These are phyloP conservation scores for Metschnikowia borealis DNA, from an alignment of 805 yeast genomes.

Conservation along the genomic window DNA sequence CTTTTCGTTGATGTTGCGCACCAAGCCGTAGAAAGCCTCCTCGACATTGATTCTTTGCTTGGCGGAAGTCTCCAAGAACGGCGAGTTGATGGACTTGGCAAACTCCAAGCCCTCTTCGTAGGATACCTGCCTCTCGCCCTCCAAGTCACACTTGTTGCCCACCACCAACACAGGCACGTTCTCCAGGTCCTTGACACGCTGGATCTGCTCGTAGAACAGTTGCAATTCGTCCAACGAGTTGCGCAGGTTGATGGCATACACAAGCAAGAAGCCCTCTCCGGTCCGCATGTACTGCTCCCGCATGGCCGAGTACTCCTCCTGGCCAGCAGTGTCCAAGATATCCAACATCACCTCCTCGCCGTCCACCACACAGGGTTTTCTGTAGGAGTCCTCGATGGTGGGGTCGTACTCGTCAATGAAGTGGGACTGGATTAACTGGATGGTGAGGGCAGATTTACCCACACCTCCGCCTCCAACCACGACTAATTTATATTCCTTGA, in stretches of 20 bases:
- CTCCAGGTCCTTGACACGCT: constrained; percentile 70
- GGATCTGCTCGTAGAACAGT: constrained; percentile 73
- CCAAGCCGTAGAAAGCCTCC: constrained; percentile 70
- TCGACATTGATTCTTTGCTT: constrained; percentile 88
- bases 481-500: constrained; percentile 83
- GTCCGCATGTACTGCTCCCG: constrained; percentile 91
- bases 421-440: constrained; percentile 89
- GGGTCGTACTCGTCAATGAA: constrained; percentile 98
- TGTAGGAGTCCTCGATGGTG: constrained; percentile 88
- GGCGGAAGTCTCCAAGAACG: constrained; percentile 90
- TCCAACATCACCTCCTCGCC: constrained; percentile 61
- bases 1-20: constrained; percentile 46
- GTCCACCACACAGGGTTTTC: constrained; percentile 85
- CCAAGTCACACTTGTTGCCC: constrained; percentile 76
- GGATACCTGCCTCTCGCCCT: constrained; percentile 69
- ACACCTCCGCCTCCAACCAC: constrained; percentile 99
- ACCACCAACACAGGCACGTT: constrained; percentile 75
- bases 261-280: constrained; percentile 90
- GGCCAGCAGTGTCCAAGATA: constrained; percentile 96
- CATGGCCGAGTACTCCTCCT: constrained; percentile 88
- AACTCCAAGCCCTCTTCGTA: constrained; percentile 58
- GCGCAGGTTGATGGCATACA: constrained; percentile 82
- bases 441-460: constrained; percentile 94
- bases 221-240: constrained; percentile 81
- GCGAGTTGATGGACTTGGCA: constrained; percentile 63